Evolutionary conservation across 2,329 filamentous ascomycete genomes (phyloP), one percentile per base, ranked within the genome.

Genomic region (Fusarium sp.): DNA sequence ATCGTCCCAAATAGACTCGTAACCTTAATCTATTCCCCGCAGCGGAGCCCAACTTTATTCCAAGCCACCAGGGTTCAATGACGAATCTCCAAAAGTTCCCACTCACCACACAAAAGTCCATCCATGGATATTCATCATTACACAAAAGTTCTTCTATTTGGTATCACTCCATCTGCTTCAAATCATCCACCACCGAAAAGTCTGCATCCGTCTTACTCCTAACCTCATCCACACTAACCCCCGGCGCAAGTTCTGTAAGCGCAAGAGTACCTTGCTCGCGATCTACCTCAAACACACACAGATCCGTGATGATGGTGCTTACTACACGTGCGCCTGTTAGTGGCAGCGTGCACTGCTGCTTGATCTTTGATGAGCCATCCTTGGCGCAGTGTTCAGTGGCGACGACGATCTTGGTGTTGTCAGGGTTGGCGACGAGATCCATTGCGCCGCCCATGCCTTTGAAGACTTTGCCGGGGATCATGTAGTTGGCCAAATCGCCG

Each of bases 381-480:
- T 92, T 93, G 73, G 91, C 91, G 1, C 90, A 88, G 78, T 93
- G 91, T 78, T 92, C 91, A 6, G 91, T 93, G 1, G 91, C 89
- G 7, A 93, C 90, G 9, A 93, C 90, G 75, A 93, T 92, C 85
- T 92, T 93, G 74, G 91, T 93, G 77, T 87, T 86, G 75, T 92
- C 90, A 1, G 91, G 91, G 82, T 93, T 93, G 42, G 90, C 91
- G 17, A 93, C 90, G 13, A 93, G 83, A 79, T 93, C 91, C 91
- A 93, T 93, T 24, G 91, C 91, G 35, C 91, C 91, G 69, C 94
- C 94, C 91, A 97, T 96, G 24, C 94, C 94, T 87, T 96, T 96
- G 83, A 95, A 91, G 17, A 94, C 90, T 83, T 96, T 96, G 31
- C 94, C 94, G 0, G 94, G 94, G 72, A 97, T 93, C 92, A 96